Conservation (phyloP, 2,329 filamentous ascomycete genomes). For the Passalora sequoiae region DNA sequence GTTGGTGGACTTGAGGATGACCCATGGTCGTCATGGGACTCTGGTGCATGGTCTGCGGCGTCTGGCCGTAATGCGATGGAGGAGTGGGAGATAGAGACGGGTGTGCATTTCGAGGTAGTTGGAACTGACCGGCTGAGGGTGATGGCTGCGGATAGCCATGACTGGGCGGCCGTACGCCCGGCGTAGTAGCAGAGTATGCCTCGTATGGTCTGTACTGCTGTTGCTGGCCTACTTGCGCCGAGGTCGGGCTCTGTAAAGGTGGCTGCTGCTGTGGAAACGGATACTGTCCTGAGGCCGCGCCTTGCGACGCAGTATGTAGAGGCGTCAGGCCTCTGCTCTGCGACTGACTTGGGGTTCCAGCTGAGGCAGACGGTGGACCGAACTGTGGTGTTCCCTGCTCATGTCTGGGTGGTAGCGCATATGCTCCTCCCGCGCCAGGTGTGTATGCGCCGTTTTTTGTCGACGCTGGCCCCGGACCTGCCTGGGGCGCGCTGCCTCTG, state of each 20-base stretch:
- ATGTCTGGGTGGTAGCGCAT: constrained; percentile 10
- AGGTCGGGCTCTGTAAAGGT: constrained; percentile 28
- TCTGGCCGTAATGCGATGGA: constrained; percentile 31
- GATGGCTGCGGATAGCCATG: constrained; percentile 25
- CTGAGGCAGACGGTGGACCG: constrained; percentile 19
- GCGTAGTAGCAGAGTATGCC: constrained; percentile 24
- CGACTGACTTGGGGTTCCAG: constrained; percentile 16
- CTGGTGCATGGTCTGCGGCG: constrained; percentile 30
- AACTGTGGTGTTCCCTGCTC: constrained; percentile 20
- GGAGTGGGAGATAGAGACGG: constrained; percentile 32
- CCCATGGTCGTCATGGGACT: constrained; percentile 25
- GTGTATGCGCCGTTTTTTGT: constrained; percentile 13
- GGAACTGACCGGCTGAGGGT: constrained; percentile 20
- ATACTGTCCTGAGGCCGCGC: constrained; percentile 18
- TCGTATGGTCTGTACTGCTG: constrained; percentile 22
- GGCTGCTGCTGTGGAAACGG: constrained; percentile 24
- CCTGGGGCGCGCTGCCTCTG: constrained; percentile 13
- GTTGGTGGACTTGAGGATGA: constrained; percentile 29
- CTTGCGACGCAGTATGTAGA: constrained; percentile 27
- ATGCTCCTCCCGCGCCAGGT: constrained; percentile 6
- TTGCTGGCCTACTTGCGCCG: constrained; percentile 18
- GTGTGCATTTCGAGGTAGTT: constrained; percentile 15
- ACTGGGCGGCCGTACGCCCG: constrained; percentile 24
- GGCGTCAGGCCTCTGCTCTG: constrained; percentile 28
- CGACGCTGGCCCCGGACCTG: constrained; percentile 11